A percentile compares a stretch with the other conserved stretches of the same genome.
phyloP scores from a whole-genome alignment of 192 early-diverging fungal genomes.

The Geranomyces michiganensis region DNA sequence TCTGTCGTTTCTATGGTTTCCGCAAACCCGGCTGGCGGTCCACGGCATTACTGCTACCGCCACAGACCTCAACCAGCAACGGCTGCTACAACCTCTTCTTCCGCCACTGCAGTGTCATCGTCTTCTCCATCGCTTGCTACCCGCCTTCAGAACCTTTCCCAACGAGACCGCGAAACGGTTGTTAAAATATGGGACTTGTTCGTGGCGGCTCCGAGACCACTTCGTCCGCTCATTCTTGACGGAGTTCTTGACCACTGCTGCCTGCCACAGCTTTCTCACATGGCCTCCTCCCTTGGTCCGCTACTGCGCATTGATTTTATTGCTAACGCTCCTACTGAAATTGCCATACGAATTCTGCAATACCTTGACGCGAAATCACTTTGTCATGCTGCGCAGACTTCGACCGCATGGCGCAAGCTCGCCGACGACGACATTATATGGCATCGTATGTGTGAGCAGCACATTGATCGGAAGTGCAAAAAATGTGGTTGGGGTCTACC shows the following conservation, averaged over 20 bases:
- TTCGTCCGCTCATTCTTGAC: slow-evolving; percentile 29
- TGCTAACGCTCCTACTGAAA: slow-evolving; percentile 71
- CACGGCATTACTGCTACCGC: slow-evolving; percentile 7
- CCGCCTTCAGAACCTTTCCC: slow-evolving; percentile 10
- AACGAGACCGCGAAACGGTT: slow-evolving; percentile 17
- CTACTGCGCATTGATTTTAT: slow-evolving; percentile 85
- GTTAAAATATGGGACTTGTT: slow-evolving; percentile 17
- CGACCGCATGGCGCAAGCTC: slow-evolving; percentile 74
- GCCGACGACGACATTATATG: slow-evolving; percentile 94
- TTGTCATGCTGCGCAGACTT: slow-evolving; percentile 89
- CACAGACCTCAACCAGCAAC: not conserved
- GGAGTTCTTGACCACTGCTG: slow-evolving; percentile 82
- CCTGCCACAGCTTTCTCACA: slow-evolving; percentile 83
- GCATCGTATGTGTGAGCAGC: slow-evolving; percentile 97
- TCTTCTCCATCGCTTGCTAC: not conserved
- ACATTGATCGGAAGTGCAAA: slow-evolving; percentile 92
- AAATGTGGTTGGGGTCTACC: slow-evolving; percentile 98
- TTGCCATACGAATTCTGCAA: slow-evolving; percentile 82
- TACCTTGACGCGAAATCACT: slow-evolving; percentile 91
- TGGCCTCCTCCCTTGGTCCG: slow-evolving; percentile 70
- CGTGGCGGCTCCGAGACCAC: not conserved
- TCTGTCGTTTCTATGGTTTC: not conserved
- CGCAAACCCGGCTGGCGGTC: not conserved
- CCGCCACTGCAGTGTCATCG: not conserved
- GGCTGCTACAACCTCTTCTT: not conserved